Evolutionary conservation across 2,329 filamentous ascomycete species (phyloP), one percentile per base, ranked within the genome.

Genomic region (Fusarium sp.): DNA sequence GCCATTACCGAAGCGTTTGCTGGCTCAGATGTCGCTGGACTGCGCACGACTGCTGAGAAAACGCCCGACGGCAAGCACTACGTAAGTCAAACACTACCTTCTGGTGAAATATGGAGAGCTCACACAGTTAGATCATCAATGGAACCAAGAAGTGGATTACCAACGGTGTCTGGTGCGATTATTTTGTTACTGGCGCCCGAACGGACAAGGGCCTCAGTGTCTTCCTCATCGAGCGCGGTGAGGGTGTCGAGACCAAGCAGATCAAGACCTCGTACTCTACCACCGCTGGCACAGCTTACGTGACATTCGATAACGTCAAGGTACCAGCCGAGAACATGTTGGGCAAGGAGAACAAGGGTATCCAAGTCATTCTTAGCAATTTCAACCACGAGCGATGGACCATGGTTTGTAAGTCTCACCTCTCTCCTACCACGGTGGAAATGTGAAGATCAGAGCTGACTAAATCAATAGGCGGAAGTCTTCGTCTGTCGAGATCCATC

Each of bases 1-100:
- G 93, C 93, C 52, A 93, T 96, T 74, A 96, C 93, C 2, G 93
- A 97, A 79, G 93, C 93, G 0, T 96, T 96, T 79, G 93, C 93
- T 17, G 93, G 93, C 18, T 80, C 79, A 36, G 93, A 96, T 77
- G 93, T 96, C 6, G 91, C 93, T 15, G 89, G 91, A 17, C 83
- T 96, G 36, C 85, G 91, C 64, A 96, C 93, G 0, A 96, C 92
- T 0, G 92, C 92, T 2, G 85, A 85, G 70, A 93, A 93, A 82
- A 93, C 90, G 0, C 80, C 88, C 2, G 91, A 94, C 74, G 91
- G 91, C 45, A 89, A 90, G 76, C 85, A 90, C 79, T 94, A 92
- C 76, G 79, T 85, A 86, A 67, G 83, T 88, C 23, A 20, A 47
- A 5, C 18, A 25, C 20, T 15, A 8, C 13, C 15, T 13, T 27